Percentiles rank a stretch among this genome's conserved stretches.
Evolutionary conservation across 2,329 filamentous ascomycete species (phyloP).

Genomic region (Incumbomyces lentus): DNA sequence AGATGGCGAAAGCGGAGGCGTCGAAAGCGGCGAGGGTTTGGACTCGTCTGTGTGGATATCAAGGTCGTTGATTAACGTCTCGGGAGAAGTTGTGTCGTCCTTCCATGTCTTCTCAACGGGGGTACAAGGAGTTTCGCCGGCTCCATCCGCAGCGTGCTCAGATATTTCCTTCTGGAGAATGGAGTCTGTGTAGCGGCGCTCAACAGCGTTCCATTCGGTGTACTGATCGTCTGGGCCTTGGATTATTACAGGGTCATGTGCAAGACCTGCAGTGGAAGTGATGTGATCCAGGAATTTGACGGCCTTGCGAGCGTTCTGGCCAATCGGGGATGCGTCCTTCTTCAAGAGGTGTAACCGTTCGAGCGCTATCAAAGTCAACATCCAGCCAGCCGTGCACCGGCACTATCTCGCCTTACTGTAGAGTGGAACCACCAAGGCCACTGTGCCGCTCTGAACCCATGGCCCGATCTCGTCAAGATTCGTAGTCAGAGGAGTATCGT

Average conservation of each 20-base stretch:
- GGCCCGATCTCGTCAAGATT: conserved; percentile 44
- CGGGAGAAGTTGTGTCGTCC: conserved; percentile 15
- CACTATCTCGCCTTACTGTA: conserved; percentile 33
- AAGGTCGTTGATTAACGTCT: conserved; percentile 17
- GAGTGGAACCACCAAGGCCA: conserved; percentile 41
- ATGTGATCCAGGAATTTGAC: conserved; percentile 43
- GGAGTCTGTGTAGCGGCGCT: conserved; percentile 28
- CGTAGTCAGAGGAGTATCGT: conserved; percentile 42
- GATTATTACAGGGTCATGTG: conserved; percentile 34
- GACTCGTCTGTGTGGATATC: conserved; percentile 17
- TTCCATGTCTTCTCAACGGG: conserved; percentile 10
- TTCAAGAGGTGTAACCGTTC: conserved; percentile 37
- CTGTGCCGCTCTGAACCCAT: conserved; percentile 40
- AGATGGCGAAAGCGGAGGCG: conserved; percentile 32
- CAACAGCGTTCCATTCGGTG: conserved; percentile 35
- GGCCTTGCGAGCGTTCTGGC: conserved; percentile 41
- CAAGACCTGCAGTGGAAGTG: conserved; percentile 35
- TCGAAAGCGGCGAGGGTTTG: conserved; percentile 30
- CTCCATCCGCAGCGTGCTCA: conserved; percentile 17
- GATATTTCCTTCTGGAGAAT: conserved; percentile 36
- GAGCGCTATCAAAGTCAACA: conserved; percentile 28
- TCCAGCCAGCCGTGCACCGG: background rate
- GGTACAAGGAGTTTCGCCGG: conserved; percentile 3
- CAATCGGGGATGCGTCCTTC: conserved; percentile 35
- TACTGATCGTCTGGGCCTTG: conserved; percentile 43